Percentiles rank a stretch among this genome's conserved stretches.
Conservation (phyloP, 208 protist species). For the Herpetomonas muscarum region DNA sequence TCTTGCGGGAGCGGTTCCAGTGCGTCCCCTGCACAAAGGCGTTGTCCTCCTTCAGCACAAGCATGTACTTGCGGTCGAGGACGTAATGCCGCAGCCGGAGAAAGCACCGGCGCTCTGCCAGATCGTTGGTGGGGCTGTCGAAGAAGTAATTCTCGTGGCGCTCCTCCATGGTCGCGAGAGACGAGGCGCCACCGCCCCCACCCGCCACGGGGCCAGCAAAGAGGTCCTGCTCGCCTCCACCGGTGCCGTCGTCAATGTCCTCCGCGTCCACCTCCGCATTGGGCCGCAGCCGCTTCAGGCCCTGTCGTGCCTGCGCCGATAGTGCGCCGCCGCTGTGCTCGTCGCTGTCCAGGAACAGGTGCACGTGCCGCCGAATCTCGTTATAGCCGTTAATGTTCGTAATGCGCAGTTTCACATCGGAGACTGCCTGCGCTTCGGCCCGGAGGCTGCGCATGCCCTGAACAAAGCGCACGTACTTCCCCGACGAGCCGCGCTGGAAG, state of each 20-base stretch:
- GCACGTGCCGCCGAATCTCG: constrained; percentile 47
- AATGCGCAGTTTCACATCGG: constrained; percentile 57
- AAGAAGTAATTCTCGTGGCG: constrained; percentile 77
- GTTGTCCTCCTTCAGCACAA: constrained; percentile 61
- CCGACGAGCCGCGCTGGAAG: constrained; percentile 44
- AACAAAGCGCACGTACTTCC: constrained; percentile 67
- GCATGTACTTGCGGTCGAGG: constrained; percentile 24
- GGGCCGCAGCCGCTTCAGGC: neutral
- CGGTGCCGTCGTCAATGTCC: constrained; percentile 3
- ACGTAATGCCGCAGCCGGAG: constrained; percentile 51
- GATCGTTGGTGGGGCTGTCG: constrained; percentile 34
- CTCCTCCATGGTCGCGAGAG: too few species aligned
- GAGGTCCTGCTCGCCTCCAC: too few species aligned
- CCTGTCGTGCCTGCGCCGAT: constrained; percentile 1
- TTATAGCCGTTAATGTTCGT: constrained; percentile 47
- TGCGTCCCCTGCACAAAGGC: constrained; percentile 37
- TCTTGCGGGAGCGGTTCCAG: constrained; percentile 24
- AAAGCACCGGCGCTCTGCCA: constrained; percentile 31
- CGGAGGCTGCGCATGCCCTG: constrained; percentile 27
- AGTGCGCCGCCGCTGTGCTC: constrained; percentile 3
- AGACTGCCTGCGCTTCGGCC: constrained; percentile 18
- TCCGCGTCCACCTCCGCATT: constrained; percentile 15
- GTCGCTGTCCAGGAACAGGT: constrained; percentile 6
- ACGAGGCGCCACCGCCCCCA: too few species aligned
- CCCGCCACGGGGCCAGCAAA: too few species aligned